phyloP scores from a whole-genome alignment of 2,329 filamentous ascomycete species.

The Aspergillus glaucus region DNA sequence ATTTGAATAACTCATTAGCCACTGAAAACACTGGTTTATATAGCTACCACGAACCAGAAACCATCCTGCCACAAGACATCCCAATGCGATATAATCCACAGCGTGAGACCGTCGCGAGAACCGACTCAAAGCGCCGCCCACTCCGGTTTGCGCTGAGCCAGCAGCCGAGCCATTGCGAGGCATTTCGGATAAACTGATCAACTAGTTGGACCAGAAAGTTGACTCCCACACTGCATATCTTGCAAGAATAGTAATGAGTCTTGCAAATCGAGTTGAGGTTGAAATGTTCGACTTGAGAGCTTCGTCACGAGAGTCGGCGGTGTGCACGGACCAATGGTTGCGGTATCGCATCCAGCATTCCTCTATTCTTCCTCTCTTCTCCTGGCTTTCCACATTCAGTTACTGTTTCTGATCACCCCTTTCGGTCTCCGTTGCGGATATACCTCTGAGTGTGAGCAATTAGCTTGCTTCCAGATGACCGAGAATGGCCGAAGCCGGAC shows the following conservation, averaged over 20 bases:
- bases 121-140: constrained; percentile 43
- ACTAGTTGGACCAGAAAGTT: not conserved
- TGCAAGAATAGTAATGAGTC: not conserved
- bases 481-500: constrained; percentile 56
- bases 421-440: not conserved
- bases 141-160: constrained; percentile 27
- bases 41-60: constrained; percentile 18
- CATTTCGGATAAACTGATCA: constrained; percentile 14
- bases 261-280: not conserved
- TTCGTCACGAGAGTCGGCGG: not conserved
- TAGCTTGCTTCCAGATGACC: not conserved
- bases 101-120: constrained; percentile 70
- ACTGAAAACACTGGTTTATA: not conserved
- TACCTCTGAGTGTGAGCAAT: not conserved
- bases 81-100: constrained; percentile 77
- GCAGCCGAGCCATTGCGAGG: constrained; percentile 22
- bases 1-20: not conserved
- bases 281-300: not conserved
- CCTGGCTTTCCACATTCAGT: not conserved
- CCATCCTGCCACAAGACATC: constrained; percentile 62
- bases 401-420: not conserved
- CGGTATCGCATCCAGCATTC: not conserved
- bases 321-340: constrained; percentile 13
- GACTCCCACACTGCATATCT: not conserved
- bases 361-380: constrained; percentile 13